These are phyloP conservation scores for Leccinum idahoense DNA, from an alignment of 1,284 basidiomycete species.

Conservation along the genomic window DNA sequence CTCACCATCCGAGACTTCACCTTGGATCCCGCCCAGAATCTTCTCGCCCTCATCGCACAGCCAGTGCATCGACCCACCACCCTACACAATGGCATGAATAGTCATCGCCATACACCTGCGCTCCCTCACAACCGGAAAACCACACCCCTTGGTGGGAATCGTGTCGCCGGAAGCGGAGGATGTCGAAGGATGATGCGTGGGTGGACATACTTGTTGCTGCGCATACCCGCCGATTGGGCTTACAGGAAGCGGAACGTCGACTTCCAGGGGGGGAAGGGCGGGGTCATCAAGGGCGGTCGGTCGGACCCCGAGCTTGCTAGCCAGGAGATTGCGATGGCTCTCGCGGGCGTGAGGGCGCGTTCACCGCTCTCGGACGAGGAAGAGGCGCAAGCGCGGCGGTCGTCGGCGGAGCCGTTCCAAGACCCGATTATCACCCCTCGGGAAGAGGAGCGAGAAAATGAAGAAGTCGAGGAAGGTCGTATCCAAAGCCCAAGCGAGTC, in stretches of 20 bases:
- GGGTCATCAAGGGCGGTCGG: conserved; percentile 31
- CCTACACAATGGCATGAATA: conserved; percentile 10
- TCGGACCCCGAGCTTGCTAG: conserved; percentile 69
- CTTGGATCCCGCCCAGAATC: conserved; percentile 59
- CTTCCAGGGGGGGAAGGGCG: conserved; percentile 16
- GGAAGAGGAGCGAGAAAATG: neutral
- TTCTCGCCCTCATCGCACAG: conserved; percentile 48
- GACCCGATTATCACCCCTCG: conserved; percentile 9
- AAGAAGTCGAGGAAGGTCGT: conserved; percentile 26
- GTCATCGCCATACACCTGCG: conserved; percentile 38
- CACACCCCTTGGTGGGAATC: conserved; percentile 36
- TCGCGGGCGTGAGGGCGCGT: conserved; percentile 57
- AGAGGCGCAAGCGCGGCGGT: conserved; percentile 10
- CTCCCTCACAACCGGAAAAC: conserved; percentile 41
- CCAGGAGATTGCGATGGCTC: conserved; percentile 64
- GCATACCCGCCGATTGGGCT: conserved; percentile 51
- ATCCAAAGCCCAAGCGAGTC: conserved; percentile 36
- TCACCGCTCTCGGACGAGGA: conserved; percentile 45
- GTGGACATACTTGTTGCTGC: conserved; percentile 80
- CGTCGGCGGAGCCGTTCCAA: conserved; percentile 8
- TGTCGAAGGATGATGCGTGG: conserved; percentile 68
- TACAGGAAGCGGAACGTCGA: conserved; percentile 51
- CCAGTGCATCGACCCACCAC: conserved; percentile 22
- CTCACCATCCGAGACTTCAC: conserved; percentile 50
- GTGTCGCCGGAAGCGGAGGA: conserved; percentile 34